Percentiles rank a stretch among this genome's conserved stretches.
Evolutionary conservation across 129 eudicot genomes (phyloP).

Genomic region (Chrysanthemum makinoi): DNA sequence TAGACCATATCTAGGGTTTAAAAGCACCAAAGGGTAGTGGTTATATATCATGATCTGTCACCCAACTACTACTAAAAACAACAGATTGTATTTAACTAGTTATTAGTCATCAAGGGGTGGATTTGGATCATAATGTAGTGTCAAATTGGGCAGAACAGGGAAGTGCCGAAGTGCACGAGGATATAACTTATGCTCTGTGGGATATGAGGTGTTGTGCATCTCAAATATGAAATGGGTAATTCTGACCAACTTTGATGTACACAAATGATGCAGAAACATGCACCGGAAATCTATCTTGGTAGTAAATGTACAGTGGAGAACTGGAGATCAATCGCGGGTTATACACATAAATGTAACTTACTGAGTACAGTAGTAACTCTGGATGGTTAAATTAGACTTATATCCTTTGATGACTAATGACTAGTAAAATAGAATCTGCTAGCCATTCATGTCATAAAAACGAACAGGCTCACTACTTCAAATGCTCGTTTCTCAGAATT

Average conservation of each 20-base stretch:
- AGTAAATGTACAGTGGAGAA: no score
- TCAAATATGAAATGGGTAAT: not conserved
- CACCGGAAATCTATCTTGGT: not conserved
- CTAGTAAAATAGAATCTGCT: no score
- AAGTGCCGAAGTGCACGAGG: not conserved
- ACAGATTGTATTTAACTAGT: not conserved
- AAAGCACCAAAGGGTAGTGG: not conserved
- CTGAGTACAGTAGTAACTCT: no score
- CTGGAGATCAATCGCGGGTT: no score
- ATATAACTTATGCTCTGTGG: not conserved
- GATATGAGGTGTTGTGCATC: not conserved
- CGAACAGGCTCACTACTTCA: no score
- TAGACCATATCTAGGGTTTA: not conserved
- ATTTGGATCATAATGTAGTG: not conserved
- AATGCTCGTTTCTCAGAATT: no score
- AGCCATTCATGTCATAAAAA: no score
- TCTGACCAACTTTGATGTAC: not conserved
- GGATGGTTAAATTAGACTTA: not conserved
- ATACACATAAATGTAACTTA: no score
- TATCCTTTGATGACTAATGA: no score
- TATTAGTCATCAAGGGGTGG: conserved; percentile 9
- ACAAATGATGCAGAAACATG: not conserved
- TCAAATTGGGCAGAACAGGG: not conserved
- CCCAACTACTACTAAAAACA: not conserved
- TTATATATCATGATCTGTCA: not conserved